These are phyloP conservation scores for Rhynchospora breviuscula DNA, from an alignment of 176 grass and related monocot species.

Conservation along the genomic window DNA sequence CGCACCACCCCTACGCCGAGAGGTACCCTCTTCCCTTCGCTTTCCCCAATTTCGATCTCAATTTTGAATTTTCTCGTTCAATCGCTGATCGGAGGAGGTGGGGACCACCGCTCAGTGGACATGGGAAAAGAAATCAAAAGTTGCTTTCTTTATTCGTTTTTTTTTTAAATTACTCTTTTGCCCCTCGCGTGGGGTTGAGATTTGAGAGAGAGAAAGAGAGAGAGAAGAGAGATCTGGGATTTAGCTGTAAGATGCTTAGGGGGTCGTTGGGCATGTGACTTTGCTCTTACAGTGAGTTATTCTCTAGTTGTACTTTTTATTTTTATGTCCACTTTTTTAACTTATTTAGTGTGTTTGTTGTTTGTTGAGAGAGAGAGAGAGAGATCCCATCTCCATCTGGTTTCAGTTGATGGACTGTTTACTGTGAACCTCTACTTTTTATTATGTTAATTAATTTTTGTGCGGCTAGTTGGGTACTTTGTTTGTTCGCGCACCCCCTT, in stretches of 20 bases:
- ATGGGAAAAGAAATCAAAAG: background rate
- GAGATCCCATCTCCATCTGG: slow-evolving; percentile 25
- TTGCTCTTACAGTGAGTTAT: slow-evolving; percentile 20
- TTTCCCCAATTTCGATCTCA: slow-evolving; percentile 17
- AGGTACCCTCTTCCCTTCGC: background rate
- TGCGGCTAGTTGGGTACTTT: background rate
- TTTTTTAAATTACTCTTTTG: slow-evolving; percentile 6
- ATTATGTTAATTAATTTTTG: background rate
- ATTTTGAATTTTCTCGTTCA: slow-evolving; percentile 12
- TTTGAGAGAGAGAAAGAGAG: slow-evolving; percentile 22
- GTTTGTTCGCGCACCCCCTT: slow-evolving; percentile 3
- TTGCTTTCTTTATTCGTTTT: background rate
- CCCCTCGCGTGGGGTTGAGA: slow-evolving; percentile 1
- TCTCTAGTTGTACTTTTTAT: background rate
- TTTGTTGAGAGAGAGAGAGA: slow-evolving; percentile 19
- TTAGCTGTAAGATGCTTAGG: slow-evolving; percentile 5
- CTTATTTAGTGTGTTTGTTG: slow-evolving; percentile 15
- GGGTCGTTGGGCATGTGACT: slow-evolving; percentile 20
- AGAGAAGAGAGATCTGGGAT: slow-evolving; percentile 25
- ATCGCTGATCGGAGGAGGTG: background rate
- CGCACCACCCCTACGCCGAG: background rate
- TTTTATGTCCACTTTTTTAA: background rate
- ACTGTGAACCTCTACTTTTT: slow-evolving; percentile 15
- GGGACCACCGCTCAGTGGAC: slow-evolving; percentile 2
- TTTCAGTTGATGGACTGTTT: slow-evolving; percentile 4